Evolutionary conservation across 257 asterid genomes (phyloP), one percentile per base, ranked within the genome.

Genomic region (Solanum chmielewskii): DNA sequence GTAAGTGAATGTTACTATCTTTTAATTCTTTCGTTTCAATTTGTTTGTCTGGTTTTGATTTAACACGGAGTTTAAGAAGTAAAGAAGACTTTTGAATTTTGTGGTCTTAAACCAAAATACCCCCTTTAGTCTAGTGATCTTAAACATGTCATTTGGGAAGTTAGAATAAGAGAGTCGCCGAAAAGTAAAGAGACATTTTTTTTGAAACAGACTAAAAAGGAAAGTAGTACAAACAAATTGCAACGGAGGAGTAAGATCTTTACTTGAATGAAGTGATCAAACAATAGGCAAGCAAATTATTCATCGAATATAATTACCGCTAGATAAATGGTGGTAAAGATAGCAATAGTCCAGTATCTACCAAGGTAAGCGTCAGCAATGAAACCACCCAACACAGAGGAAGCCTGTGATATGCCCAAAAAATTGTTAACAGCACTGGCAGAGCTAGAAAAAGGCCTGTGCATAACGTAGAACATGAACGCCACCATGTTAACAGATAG

Each of bases 401-500:
- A 95, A 18, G 98, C 98, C 80, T 97, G 98, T 7, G 99, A 97
- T 89, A 97, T 94, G 47, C 99, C 99, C 81, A 97, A 91, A 93
- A 97, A 97, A 74, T 94, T 94, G 91, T 97, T 97, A 31, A 97
- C 98, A 5, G 98, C 98, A 83, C 95, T 95, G 16, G 99, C 99
- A 5, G 99, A 95, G 81, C 90, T 92, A 33, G 96, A 92, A 88
- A 96, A 96, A 11, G 99, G 99, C 14, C 95, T 94, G 87, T 96
- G 99, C 99, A 96, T 96, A 8, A 96, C 90, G 82, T 95, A 95
- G 97, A 96, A 94, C 99, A 95, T 95, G 84, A 95, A 96, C 1
- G 98, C 98, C 88, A 96, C 99, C 99, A 94, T 96, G 92, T 96
- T 96, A 35, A 96, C 99, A 4, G 99, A 96, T 21, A 96, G 94